Conservation (phyloP, 352 stramenopile species). For the Blastocystis sp. region DNA sequence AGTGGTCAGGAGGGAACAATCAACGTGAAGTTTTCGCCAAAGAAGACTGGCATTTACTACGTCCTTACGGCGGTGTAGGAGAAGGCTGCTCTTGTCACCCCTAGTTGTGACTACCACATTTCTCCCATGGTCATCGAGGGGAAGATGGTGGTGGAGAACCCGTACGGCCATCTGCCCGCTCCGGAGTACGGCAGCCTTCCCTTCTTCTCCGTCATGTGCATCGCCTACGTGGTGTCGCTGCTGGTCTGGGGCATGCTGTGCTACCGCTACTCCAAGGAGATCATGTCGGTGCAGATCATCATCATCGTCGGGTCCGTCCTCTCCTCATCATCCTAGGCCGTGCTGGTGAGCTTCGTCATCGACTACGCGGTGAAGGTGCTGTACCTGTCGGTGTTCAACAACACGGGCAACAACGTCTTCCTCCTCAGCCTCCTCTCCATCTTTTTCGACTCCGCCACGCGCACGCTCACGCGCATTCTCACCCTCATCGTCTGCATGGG, state of each 20-base stretch:
- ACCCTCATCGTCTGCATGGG: constrained; percentile 67
- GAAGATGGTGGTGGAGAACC: constrained; percentile 58
- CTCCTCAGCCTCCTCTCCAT: constrained; percentile 46
- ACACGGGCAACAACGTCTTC: constrained; percentile 54
- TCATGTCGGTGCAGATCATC: constrained; percentile 67
- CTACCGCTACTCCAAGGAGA: constrained; percentile 52
- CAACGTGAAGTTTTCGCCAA: neutral
- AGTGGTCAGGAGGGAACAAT: constrained; percentile 38
- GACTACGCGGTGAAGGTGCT: constrained; percentile 51
- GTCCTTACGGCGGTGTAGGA: constrained; percentile 48
- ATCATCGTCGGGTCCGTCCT: constrained; percentile 15
- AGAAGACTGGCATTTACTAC: constrained; percentile 65
- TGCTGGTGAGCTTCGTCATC: constrained; percentile 47
- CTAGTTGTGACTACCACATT: constrained; percentile 61
- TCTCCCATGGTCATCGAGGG: constrained; percentile 46
- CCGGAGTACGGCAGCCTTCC: constrained; percentile 61
- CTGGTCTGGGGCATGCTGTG: constrained; percentile 54
- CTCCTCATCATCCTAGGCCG: constrained; percentile 2
- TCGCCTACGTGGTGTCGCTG: constrained; percentile 34
- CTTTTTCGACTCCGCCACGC: constrained; percentile 46
- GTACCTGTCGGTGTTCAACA: constrained; percentile 64
- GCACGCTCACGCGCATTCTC: constrained; percentile 58
- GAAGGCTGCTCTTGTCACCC: neutral
- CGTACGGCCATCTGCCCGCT: constrained; percentile 56
- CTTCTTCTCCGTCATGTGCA: constrained; percentile 48